phyloP scores from a whole-genome alignment of 768 basidiomycete species.

The Mycena pura region DNA sequence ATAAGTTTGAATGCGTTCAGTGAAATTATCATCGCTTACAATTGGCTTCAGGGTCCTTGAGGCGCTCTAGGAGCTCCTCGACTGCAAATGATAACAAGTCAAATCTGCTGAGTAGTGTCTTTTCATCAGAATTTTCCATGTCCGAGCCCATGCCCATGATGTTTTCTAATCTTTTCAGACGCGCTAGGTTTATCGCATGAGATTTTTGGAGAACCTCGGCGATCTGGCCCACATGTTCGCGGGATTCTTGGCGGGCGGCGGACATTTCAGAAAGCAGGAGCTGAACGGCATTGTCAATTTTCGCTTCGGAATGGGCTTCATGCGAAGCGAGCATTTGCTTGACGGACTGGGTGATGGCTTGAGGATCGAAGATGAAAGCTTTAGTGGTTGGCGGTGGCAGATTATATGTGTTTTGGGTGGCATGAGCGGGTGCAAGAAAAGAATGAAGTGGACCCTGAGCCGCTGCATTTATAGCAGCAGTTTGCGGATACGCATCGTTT shows the following conservation, averaged over 20 bases:
- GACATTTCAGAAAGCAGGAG: constrained; percentile 17
- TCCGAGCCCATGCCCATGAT: constrained; percentile 23
- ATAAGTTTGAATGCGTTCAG: not conserved
- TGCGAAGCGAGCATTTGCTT: no score
- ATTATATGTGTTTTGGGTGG: no score
- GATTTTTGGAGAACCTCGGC: constrained; percentile 25
- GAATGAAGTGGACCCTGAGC: no score
- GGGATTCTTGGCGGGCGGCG: constrained; percentile 12
- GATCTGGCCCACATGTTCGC: constrained; percentile 11
- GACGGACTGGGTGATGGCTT: no score
- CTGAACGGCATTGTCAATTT: no score
- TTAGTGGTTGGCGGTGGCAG: no score
- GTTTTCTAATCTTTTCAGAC: constrained; percentile 28
- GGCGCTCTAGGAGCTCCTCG: constrained; percentile 30
- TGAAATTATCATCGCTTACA: not conserved
- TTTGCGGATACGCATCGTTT: no score
- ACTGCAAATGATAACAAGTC: constrained; percentile 30
- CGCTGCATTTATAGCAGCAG: no score
- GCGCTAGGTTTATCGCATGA: constrained; percentile 11
- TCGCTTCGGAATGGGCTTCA: no score
- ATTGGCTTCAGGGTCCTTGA: constrained; percentile 30
- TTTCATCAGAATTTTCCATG: constrained; percentile 20
- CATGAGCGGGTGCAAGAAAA: no score
- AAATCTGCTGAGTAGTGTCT: constrained; percentile 23
- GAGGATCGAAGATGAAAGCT: no score